Percentiles rank a stretch among this genome's conserved stretches.
phyloP scores from a whole-genome alignment of 257 asterid genomes.

The Solanum corneliomulleri region DNA sequence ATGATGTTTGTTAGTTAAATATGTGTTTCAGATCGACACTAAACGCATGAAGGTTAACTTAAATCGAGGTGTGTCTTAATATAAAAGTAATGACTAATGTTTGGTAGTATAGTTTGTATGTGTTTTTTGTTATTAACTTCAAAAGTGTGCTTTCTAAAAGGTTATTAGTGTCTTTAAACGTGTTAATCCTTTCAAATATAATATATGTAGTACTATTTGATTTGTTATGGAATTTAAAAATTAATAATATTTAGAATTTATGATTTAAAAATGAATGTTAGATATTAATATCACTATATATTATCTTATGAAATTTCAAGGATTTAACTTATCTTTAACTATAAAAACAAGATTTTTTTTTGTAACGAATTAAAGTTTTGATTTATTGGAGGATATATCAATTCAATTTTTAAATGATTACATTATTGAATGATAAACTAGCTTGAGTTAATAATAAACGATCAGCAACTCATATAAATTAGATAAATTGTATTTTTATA shows the following conservation, averaged over 20 bases:
- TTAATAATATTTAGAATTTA: too few species aligned
- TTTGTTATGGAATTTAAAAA: neutral
- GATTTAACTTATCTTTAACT: neutral
- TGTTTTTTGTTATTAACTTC: neutral
- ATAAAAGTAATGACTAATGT: neutral
- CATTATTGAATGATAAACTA: neutral
- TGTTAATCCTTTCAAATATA: neutral
- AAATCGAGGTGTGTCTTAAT: neutral
- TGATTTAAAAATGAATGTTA: neutral
- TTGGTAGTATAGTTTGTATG: neutral
- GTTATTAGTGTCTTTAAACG: neutral
- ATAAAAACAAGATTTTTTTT: neutral
- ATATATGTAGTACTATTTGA: too few species aligned
- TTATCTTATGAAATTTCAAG: neutral
- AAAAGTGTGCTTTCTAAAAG: neutral
- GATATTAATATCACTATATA: neutral
- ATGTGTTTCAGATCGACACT: neutral
- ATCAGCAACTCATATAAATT: neutral
- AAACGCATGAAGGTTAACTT: too few species aligned
- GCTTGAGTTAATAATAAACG: neutral
- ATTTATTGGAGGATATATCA: neutral
- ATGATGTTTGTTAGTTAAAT: neutral
- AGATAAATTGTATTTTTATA: neutral
- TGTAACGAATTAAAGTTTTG: neutral
- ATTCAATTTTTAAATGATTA: neutral